Percentiles rank a stretch among this genome's conserved stretches.
Conservation (phyloP, 768 basidiomycete species). For the Amylocystis lapponica region DNA sequence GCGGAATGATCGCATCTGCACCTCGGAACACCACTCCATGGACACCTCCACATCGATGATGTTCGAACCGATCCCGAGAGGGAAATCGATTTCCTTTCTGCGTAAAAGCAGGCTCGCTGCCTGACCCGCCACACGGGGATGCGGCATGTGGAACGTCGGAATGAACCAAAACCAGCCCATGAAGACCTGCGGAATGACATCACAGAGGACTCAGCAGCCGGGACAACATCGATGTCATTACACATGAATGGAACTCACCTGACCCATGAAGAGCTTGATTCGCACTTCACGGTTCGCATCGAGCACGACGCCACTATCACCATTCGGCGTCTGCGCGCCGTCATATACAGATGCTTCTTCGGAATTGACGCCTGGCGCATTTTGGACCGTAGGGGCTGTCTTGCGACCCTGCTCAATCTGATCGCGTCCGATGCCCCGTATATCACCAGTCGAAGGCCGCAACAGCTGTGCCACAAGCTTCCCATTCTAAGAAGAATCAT, state of each 20-base stretch:
- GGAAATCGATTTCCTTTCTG: constrained; percentile 69
- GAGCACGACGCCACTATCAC: constrained; percentile 45
- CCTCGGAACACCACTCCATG: constrained; percentile 34
- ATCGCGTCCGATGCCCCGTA: constrained; percentile 36
- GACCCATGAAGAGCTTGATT: constrained; percentile 67
- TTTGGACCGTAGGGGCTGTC: not conserved
- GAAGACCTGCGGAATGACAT: constrained; percentile 64
- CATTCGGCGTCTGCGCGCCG: constrained; percentile 24
- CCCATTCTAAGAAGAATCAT: constrained; percentile 26
- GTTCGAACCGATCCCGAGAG: constrained; percentile 63
- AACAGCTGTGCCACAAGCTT: constrained; percentile 42
- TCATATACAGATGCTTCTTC: constrained; percentile 43
- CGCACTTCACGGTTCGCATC: constrained; percentile 65
- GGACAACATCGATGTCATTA: too few species aligned
- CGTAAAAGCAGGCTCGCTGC: constrained; percentile 40
- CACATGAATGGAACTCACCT: constrained; percentile 32
- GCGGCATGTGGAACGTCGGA: constrained; percentile 74
- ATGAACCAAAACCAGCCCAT: constrained; percentile 88
- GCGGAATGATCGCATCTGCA: constrained; percentile 19
- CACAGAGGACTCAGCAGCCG: too few species aligned
- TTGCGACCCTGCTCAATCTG: constrained; percentile 24
- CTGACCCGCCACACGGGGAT: constrained; percentile 28
- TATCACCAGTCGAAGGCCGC: constrained; percentile 38
- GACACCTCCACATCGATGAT: constrained; percentile 64
- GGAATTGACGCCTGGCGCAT: constrained; percentile 18